phyloP scores from a whole-genome alignment of 2,329 filamentous ascomycete species.

The Aureobasidium sp. region DNA sequence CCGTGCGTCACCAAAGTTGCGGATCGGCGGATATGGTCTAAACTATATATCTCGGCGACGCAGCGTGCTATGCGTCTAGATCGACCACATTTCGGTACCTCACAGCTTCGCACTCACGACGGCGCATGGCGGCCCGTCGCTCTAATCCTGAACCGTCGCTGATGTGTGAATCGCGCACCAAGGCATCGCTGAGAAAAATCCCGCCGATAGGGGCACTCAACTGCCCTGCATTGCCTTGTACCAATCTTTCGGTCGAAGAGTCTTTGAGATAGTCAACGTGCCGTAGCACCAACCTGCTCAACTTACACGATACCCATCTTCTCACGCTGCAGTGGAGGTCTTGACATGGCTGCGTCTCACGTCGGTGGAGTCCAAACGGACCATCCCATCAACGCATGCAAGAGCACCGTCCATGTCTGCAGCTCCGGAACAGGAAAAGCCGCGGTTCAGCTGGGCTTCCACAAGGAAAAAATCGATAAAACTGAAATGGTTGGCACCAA shows the following conservation, averaged over 20 bases:
- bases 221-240: constrained; percentile 12
- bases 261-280: not conserved
- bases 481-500: not conserved
- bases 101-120: not conserved
- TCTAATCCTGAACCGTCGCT: not conserved
- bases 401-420: not conserved
- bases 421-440: constrained; percentile 6
- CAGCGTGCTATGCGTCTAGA: constrained; percentile 10
- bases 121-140: constrained; percentile 4
- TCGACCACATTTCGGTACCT: not conserved
- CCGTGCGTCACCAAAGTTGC: constrained; percentile 9
- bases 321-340: not conserved
- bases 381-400: not conserved
- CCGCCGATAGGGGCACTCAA: constrained; percentile 8
- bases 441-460: not conserved
- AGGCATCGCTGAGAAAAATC: not conserved
- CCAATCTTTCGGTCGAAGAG: not conserved
- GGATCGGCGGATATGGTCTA: not conserved
- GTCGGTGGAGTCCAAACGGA: not conserved
- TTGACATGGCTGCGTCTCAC: constrained; percentile 2
- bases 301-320: not conserved
- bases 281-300: not conserved
- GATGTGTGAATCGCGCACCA: constrained; percentile 2
- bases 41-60: constrained; percentile 5
- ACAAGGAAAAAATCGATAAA: constrained; percentile 6